Conservation (phyloP, 2,329 filamentous ascomycete species). For the Fusarium avenaceum region DNA sequence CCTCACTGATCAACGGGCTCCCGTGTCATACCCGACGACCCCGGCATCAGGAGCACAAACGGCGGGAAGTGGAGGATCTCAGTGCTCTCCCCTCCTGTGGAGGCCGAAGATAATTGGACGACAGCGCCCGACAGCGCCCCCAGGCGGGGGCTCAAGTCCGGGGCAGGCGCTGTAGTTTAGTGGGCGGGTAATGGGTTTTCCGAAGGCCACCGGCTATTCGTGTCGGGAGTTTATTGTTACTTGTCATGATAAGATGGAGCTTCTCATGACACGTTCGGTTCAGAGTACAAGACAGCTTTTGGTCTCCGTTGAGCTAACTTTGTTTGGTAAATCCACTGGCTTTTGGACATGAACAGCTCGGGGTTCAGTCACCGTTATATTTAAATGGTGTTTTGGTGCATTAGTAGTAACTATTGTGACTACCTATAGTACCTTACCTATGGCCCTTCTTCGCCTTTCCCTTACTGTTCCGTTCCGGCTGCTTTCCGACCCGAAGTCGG, state of each 20-base stretch:
- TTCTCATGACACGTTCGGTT: slow-evolving; percentile 22
- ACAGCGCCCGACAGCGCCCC: slow-evolving; percentile 24
- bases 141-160: slow-evolving; percentile 46
- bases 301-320: slow-evolving; percentile 11
- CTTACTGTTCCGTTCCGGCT: slow-evolving; percentile 17
- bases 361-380: slow-evolving; percentile 39
- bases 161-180: slow-evolving; percentile 26
- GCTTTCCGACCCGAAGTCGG: slow-evolving; percentile 38
- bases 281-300: not conserved
- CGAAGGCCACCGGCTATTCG: slow-evolving; percentile 44
- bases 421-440: not conserved
- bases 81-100: slow-evolving; percentile 12
- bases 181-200: slow-evolving; percentile 49
- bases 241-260: slow-evolving; percentile 41
- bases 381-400: slow-evolving; percentile 21
- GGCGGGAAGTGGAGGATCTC: slow-evolving; percentile 24
- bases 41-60: not conserved
- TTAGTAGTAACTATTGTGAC: slow-evolving; percentile 38
- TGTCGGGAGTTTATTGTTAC: slow-evolving; percentile 44
- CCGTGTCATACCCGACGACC: not conserved
- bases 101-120: slow-evolving; percentile 37
- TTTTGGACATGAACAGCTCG: slow-evolving; percentile 15
- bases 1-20: not conserved
- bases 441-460: not conserved
- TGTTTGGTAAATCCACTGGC: slow-evolving; percentile 13